Conservation (phyloP, 1,284 basidiomycete genomes). For the Moniliophthora roreri region DNA sequence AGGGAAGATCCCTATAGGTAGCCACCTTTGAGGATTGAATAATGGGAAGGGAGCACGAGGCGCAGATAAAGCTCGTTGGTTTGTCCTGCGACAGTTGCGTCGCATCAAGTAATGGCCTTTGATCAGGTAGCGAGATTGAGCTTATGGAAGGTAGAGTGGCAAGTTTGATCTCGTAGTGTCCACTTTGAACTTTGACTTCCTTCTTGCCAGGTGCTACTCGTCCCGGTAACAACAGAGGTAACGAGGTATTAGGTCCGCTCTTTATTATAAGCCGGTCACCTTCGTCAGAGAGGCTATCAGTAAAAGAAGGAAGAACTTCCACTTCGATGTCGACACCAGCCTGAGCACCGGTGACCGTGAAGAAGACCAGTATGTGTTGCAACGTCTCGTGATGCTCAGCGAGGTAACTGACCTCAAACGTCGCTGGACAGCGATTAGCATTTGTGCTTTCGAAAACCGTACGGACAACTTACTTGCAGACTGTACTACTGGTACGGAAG, state of each 20-base stretch:
- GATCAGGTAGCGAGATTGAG: constrained; percentile 25
- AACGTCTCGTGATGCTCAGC: constrained; percentile 86
- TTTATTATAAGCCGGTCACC: constrained; percentile 60
- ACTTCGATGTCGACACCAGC: constrained; percentile 55
- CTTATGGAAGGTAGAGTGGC: constrained; percentile 28
- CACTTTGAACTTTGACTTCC: constrained; percentile 52
- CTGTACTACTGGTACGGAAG: neutral
- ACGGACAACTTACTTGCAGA: constrained; percentile 10
- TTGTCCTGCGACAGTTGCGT: constrained; percentile 51
- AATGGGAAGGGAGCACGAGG: constrained; percentile 75
- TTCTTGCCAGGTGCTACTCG: constrained; percentile 60
- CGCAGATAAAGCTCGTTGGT: constrained; percentile 67
- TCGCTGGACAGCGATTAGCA: constrained; percentile 26
- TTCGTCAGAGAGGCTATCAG: constrained; percentile 34
- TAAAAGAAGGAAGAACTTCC: constrained; percentile 56
- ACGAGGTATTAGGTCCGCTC: constrained; percentile 54
- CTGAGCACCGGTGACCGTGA: constrained; percentile 46
- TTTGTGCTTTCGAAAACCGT: constrained; percentile 16
- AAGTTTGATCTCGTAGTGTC: constrained; percentile 74
- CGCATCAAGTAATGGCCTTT: constrained; percentile 63
- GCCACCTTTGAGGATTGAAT: constrained; percentile 49
- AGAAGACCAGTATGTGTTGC: constrained; percentile 71
- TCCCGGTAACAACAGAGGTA: constrained; percentile 66
- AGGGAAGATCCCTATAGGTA: constrained; percentile 83
- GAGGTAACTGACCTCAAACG: constrained; percentile 67